Percentiles rank a stretch among this genome's conserved stretches.
Conservation (phyloP, 2,329 filamentous ascomycete species). For the Stagonosporopsis vannaccii region DNA sequence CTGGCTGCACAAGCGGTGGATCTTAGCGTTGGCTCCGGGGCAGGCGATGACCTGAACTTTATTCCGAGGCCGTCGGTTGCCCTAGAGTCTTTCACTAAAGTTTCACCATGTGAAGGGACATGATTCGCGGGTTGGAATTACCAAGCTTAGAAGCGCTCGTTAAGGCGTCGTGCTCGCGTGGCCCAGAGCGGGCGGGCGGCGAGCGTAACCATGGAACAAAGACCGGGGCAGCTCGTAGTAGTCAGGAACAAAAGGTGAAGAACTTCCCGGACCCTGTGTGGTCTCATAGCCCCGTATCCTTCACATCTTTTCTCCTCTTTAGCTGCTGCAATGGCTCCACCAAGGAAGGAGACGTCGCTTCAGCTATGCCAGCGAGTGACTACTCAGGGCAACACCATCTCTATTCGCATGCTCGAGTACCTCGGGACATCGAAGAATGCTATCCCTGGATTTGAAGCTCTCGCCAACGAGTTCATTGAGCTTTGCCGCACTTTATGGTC, state of each 20-base stretch:
- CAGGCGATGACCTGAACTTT: constrained; percentile 30
- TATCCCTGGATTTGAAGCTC: constrained; percentile 55
- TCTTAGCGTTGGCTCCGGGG: constrained; percentile 27
- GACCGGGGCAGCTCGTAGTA: constrained; percentile 21
- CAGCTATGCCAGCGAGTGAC: constrained; percentile 67
- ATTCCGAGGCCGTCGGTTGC: constrained; percentile 17
- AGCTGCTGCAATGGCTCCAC: constrained; percentile 37
- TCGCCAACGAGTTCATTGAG: constrained; percentile 72
- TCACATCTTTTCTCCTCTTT: not conserved
- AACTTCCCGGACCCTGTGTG: constrained; percentile 18
- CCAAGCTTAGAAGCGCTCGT: constrained; percentile 6
- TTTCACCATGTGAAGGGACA: constrained; percentile 10
- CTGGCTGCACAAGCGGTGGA: constrained; percentile 12
- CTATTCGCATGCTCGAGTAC: constrained; percentile 53
- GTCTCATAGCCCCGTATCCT: constrained; percentile 6
- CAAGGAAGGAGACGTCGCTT: constrained; percentile 52
- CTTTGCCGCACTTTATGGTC: constrained; percentile 71
- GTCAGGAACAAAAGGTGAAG: constrained; percentile 28
- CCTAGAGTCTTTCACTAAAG: constrained; percentile 19
- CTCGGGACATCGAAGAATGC: constrained; percentile 44
- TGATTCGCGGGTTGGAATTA: constrained; percentile 13
- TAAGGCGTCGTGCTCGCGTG: constrained; percentile 17
- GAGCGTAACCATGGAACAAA: constrained; percentile 23
- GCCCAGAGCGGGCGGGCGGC: constrained; percentile 29
- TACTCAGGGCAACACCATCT: constrained; percentile 60